Evolutionary conservation across 176 grass and related monocot species (phyloP), one percentile per base, ranked within the genome.

Genomic region (Zizania latifolia): DNA sequence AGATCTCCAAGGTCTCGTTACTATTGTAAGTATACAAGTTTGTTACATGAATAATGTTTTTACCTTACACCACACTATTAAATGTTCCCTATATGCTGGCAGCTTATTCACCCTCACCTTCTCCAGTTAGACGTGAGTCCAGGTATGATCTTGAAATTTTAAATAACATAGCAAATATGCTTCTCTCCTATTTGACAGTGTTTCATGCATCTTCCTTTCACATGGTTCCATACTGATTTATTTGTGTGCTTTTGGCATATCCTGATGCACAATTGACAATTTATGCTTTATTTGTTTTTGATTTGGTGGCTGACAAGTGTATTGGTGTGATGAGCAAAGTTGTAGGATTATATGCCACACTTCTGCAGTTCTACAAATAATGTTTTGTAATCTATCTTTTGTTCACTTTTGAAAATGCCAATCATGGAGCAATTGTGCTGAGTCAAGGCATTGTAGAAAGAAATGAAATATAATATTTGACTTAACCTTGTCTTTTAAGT

Each of bases 61-160:
- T 6, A 43, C 51, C n/a, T 69, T 77, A 14, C 6, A 32, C 71
- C 57, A 78, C 71, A 27, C 60, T 58, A 29, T 34, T 70, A 43
- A 79, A 35, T 83, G 31, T 28, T 65, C 14, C 37, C 8, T 56
- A 27, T 78, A 75, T 77, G 10, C 31, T 89, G 62, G 34, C 86
- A 93, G 87, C 90, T 75, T 93, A 87, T 89, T 89, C 87, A 36
- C 77, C 62, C 2, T 84, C 77, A 53, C 68, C 68, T 32, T 84
- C 86, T 70, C 83, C 80, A 30, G 27, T 57, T 37, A 82, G 81
- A 33, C 81, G 8, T 40, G 68, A 68, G 32, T 66, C 58, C 53
- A 93, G 84, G 90, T 93, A 84, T 84, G 86, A 82, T 68, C 35
- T 38, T 27, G 9, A 43, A 62, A 72, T 44, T 56, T 44, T 16